Evolutionary conservation across 768 basidiomycete genomes (phyloP), one percentile per base, ranked within the genome.

Genomic region (Leccinum imitatum): DNA sequence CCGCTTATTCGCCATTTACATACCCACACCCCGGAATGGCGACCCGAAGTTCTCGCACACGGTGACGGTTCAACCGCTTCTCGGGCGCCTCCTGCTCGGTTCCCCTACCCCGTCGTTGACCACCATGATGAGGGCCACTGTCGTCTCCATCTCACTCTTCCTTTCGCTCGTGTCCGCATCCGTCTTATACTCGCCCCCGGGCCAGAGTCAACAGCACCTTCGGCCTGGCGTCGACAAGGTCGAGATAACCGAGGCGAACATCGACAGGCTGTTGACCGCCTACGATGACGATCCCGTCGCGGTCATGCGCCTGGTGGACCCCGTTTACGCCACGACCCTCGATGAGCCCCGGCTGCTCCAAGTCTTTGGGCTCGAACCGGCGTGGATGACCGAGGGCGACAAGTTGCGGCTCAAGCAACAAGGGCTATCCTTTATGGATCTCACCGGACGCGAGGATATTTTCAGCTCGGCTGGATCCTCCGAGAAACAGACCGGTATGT

Each of bases 261-360:
- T 68, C 23, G 13, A 56, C 7, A 48, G 14, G 9, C 41, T 68
- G 2, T 33, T 68, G 13, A 61, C 64, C 31, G 55, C 25, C 0
- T 58, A 68, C 17, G 33, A 63, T 1, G 63, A 51, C 4, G 67
- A 69, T 47, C 62, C 60, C 1, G 65, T 67, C 17, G 35, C 62
- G 19, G 63, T 69, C 25, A 64, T 69, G 65, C 57, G 47, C 44
- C 23, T 69, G 50, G 1, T 68, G 0, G 62, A 69, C 35, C 60
- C 68, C 10, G 50, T 7, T 3, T 39, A 61, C 21, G 60, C 65
- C 11, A 23, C 57, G n/a, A 58, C 53, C 19, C 65, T 68, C 17
- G 68, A 68, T 4, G 65, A 63, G 31, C 67, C 67, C 14, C 58
- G 68, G 7, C 53, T 69, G 1, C 14, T 69, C 7, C 50, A 67